Conservation (phyloP, 1,139 yeast genomes). For the Eremothecium cymbalariae region DNA sequence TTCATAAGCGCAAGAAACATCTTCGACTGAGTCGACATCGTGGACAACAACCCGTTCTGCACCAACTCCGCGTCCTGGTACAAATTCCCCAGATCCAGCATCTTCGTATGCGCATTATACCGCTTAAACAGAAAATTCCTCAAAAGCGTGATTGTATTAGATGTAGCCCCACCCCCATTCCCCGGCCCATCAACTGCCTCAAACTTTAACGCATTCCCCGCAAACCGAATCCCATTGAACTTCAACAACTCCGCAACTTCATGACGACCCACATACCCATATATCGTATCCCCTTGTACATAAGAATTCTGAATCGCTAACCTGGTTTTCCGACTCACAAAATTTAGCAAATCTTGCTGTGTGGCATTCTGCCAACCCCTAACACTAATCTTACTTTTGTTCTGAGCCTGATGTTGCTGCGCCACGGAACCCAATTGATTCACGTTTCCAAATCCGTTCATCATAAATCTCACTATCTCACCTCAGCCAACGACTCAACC, state of each 20-base stretch:
- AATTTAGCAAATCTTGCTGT: slow-evolving; percentile 57
- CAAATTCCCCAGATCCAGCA: slow-evolving; percentile 66
- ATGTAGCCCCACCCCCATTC: slow-evolving; percentile 23
- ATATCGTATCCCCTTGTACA: slow-evolving; percentile 38
- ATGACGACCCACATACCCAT: slow-evolving; percentile 49
- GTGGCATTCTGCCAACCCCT: slow-evolving; percentile 79
- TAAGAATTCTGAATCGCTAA: slow-evolving; percentile 46
- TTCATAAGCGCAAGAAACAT: slow-evolving; percentile 90
- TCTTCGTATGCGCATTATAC: slow-evolving; percentile 53
- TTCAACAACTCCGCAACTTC: slow-evolving; percentile 54
- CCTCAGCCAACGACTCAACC: neutral
- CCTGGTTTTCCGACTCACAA: slow-evolving; percentile 60
- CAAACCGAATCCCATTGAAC: slow-evolving; percentile 74
- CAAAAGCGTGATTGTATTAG: slow-evolving; percentile 53
- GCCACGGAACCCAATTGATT: slow-evolving; percentile 24
- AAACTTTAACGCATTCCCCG: slow-evolving; percentile 60
- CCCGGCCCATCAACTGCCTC: slow-evolving; percentile 33
- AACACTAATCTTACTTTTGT: slow-evolving; percentile 33
- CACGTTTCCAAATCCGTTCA: slow-evolving; percentile 30
- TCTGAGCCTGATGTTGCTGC: slow-evolving; percentile 24
- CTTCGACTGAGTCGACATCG: slow-evolving; percentile 54
- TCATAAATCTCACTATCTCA: slow-evolving; percentile 5
- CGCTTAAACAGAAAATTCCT: slow-evolving; percentile 55
- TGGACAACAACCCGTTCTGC: slow-evolving; percentile 58
- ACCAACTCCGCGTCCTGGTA: slow-evolving; percentile 56